These are phyloP conservation scores for Tuber umbilicatum DNA, from an alignment of 495 filamentous ascomycete genomes.

Conservation along the genomic window DNA sequence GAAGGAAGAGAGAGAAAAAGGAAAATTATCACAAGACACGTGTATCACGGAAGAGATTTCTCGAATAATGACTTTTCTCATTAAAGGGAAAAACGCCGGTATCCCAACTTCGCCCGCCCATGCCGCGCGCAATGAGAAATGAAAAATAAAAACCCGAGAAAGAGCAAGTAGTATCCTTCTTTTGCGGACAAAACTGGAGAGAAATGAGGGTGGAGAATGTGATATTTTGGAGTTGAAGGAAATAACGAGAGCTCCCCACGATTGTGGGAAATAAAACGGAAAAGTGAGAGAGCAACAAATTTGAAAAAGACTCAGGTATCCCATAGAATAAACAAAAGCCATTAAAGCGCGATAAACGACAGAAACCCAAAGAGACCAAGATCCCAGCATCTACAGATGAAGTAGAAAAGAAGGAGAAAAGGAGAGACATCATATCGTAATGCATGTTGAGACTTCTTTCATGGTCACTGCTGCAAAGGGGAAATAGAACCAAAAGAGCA, in stretches of 20 bases:
- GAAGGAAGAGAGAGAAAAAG: too few species aligned
- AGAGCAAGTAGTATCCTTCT: not conserved
- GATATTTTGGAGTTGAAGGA: not conserved
- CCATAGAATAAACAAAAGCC: slow-evolving; percentile 3
- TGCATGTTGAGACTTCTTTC: not conserved
- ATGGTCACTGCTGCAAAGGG: not conserved
- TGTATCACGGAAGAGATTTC: not conserved
- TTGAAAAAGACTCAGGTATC: not conserved
- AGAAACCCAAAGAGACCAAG: not conserved
- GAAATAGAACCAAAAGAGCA: not conserved
- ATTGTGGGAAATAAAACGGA: not conserved
- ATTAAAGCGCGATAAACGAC: slow-evolving; percentile 3
- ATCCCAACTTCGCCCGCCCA: slow-evolving; percentile 1
- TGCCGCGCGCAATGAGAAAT: not conserved
- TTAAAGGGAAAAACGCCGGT: not conserved
- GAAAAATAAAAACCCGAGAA: not conserved
- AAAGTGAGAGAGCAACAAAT: not conserved
- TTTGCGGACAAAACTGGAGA: not conserved
- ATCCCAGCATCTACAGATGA: not conserved
- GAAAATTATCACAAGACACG: not conserved
- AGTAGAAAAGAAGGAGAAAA: not conserved
- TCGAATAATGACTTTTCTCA: slow-evolving; percentile 2
- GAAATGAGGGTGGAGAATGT: not conserved
- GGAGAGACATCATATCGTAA: not conserved
- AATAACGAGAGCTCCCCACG: not conserved